These are phyloP conservation scores for Exutisphaerella laricina DNA, from an alignment of 2,329 filamentous ascomycete genomes.

Conservation along the genomic window DNA sequence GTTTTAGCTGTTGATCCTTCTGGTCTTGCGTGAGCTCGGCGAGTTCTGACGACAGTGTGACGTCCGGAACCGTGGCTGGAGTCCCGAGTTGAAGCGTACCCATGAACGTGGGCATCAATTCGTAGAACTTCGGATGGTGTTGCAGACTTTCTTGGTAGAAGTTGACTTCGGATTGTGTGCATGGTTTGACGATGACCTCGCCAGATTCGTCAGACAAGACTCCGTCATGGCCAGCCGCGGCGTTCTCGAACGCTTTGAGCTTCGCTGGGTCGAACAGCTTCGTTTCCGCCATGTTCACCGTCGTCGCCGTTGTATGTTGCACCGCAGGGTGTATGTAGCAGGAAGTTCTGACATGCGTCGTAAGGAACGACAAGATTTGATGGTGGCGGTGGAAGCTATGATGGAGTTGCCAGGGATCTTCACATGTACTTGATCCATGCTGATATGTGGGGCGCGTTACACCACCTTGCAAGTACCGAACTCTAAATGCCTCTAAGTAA, in stretches of 20 bases:
- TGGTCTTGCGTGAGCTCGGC: constrained; percentile 25
- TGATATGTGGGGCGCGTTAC: too few relatives aligned
- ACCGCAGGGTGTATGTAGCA: not conserved
- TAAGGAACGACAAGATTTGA: not conserved
- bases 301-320: not conserved
- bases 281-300: constrained; percentile 5
- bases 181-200: constrained; percentile 89
- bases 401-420: not conserved
- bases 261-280: constrained; percentile 53
- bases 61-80: constrained; percentile 24
- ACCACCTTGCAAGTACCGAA: too few relatives aligned
- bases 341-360: not conserved
- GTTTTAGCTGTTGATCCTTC: constrained; percentile 40
- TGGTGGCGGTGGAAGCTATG: not conserved
- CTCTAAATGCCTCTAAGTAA: too few relatives aligned
- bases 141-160: constrained; percentile 75
- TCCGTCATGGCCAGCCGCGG: constrained; percentile 83
- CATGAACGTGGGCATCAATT: constrained; percentile 79
- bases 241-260: constrained; percentile 65
- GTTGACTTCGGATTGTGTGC: constrained; percentile 73
- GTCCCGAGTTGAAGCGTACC: constrained; percentile 69
- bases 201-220: constrained; percentile 80
- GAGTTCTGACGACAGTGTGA: constrained; percentile 17
- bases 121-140: constrained; percentile 65
- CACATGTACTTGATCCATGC: too few relatives aligned